These are phyloP conservation scores for Vitis amurensis DNA, from an alignment of 164 flowering plant species.

Conservation along the genomic window DNA sequence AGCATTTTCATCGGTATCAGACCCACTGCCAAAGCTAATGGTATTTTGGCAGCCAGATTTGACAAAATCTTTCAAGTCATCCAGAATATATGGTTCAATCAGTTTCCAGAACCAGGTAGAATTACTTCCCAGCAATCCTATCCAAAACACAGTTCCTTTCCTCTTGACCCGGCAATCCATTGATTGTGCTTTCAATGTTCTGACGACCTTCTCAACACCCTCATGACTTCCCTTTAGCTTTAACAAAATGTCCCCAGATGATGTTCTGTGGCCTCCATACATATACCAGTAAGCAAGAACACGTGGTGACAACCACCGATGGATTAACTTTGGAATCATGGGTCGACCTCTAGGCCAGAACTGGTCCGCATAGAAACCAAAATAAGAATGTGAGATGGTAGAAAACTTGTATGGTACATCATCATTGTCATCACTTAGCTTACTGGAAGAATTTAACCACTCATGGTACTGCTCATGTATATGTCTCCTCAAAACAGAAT, in stretches of 20 bases:
- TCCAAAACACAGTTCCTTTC: slow-evolving; percentile 77
- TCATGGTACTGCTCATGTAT: slow-evolving; percentile 62
- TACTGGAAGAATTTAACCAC: slow-evolving; percentile 59
- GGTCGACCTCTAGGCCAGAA: slow-evolving; percentile 63
- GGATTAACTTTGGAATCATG: slow-evolving; percentile 73
- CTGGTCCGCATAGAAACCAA: slow-evolving; percentile 85
- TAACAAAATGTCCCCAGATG: slow-evolving; percentile 76
- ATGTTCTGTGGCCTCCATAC: slow-evolving; percentile 79
- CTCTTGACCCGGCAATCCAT: slow-evolving; percentile 70
- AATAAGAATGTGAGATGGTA: slow-evolving; percentile 58
- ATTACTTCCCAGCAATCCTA: slow-evolving; percentile 73
- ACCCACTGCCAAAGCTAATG: slow-evolving; percentile 38
- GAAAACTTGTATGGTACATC: slow-evolving; percentile 54
- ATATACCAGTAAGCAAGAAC: slow-evolving; percentile 95
- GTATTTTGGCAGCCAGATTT: slow-evolving; percentile 24
- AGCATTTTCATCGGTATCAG: slow-evolving; percentile 42
- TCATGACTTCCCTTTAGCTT: slow-evolving; percentile 63
- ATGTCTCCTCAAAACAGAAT: slow-evolving; percentile 56
- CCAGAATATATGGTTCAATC: slow-evolving; percentile 67
- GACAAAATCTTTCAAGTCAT: slow-evolving; percentile 46
- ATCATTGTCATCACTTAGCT: slow-evolving; percentile 31
- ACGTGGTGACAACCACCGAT: slow-evolving; percentile 90
- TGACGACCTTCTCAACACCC: slow-evolving; percentile 59
- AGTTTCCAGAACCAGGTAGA: slow-evolving; percentile 73
- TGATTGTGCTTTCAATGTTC: slow-evolving; percentile 56